Evolutionary conservation across 2,329 filamentous ascomycete species (phyloP).

Genomic region (Lachnellula willkommii): DNA sequence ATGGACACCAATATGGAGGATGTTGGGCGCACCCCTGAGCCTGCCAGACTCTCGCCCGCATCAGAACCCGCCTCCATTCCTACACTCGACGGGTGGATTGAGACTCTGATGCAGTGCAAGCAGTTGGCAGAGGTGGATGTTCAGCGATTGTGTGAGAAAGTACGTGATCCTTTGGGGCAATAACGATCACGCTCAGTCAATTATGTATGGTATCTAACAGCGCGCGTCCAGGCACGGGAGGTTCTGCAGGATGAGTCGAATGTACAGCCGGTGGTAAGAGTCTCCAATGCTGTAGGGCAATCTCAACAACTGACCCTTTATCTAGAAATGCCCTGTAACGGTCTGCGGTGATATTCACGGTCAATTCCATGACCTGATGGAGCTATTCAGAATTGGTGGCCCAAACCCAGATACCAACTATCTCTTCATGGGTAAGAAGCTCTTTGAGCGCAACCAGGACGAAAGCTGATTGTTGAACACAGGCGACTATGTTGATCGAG

Average conservation of each 20-base stretch:
- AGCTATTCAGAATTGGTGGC: slow-evolving; percentile 97
- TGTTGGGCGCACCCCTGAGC: slow-evolving; percentile 77
- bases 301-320: slow-evolving; percentile 18
- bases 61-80: slow-evolving; percentile 85
- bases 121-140: slow-evolving; percentile 93
- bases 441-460: background rate
- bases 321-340: slow-evolving; percentile 93
- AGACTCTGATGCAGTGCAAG: slow-evolving; percentile 97
- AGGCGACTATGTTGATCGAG: slow-evolving; percentile 98
- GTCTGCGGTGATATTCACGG: slow-evolving; percentile 99
- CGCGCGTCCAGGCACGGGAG: slow-evolving; percentile 68
- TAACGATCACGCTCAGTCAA: background rate
- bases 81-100: slow-evolving; percentile 96
- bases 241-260: slow-evolving; percentile 97
- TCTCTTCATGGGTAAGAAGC: slow-evolving; percentile 84
- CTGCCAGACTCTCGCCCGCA: slow-evolving; percentile 67
- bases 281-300: slow-evolving; percentile 25
- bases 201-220: slow-evolving; percentile 14
- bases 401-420: slow-evolving; percentile 99
- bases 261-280: slow-evolving; percentile 90
- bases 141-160: slow-evolving; percentile 96
- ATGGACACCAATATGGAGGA: slow-evolving; percentile 99
- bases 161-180: slow-evolving; percentile 40
- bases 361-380: slow-evolving; percentile 98
- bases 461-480: slow-evolving; percentile 16